These are phyloP conservation scores for Peronospora farinosa DNA, from an alignment of 352 stramenopile species.

Conservation along the genomic window DNA sequence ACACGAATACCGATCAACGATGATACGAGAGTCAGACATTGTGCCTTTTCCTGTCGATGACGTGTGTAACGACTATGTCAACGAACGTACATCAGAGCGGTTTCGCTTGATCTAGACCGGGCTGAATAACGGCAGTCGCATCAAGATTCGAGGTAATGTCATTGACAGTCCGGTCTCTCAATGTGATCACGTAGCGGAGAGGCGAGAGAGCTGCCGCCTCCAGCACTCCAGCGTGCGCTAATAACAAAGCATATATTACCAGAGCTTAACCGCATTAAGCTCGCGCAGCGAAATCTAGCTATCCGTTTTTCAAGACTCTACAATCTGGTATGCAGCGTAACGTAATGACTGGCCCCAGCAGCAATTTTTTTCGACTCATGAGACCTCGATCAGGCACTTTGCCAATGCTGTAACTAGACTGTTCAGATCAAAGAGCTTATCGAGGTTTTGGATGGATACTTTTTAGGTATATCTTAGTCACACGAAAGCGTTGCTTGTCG, in stretches of 20 bases:
- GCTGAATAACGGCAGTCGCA: constrained; percentile 35
- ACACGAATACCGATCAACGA: too few species aligned
- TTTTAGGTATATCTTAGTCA: constrained; percentile 49
- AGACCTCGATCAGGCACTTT: constrained; percentile 40
- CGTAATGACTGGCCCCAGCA: constrained; percentile 46
- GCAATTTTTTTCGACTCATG: constrained; percentile 64
- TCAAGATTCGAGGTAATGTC: constrained; percentile 39
- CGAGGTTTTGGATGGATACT: constrained; percentile 24
- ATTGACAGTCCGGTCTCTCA: constrained; percentile 52
- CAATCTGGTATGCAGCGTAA: constrained; percentile 37
- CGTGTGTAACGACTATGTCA: constrained; percentile 60
- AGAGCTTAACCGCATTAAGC: constrained; percentile 51
- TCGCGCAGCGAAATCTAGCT: constrained; percentile 25
- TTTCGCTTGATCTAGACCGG: constrained; percentile 55
- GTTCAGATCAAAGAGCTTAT: constrained; percentile 37
- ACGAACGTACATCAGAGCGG: constrained; percentile 50
- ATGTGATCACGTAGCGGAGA: constrained; percentile 52
- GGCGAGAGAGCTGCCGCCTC: constrained; percentile 44
- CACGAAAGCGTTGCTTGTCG: constrained; percentile 59
- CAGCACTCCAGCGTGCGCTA: constrained; percentile 24
- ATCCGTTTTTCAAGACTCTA: constrained; percentile 52
- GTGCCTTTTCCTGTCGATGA: constrained; percentile 51
- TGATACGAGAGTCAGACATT: constrained; percentile 40
- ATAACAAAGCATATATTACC: constrained; percentile 48
- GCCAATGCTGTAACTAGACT: constrained; percentile 32